Evolutionary conservation across 257 asterid species (phyloP).

Genomic region (Henckelia pumila): DNA sequence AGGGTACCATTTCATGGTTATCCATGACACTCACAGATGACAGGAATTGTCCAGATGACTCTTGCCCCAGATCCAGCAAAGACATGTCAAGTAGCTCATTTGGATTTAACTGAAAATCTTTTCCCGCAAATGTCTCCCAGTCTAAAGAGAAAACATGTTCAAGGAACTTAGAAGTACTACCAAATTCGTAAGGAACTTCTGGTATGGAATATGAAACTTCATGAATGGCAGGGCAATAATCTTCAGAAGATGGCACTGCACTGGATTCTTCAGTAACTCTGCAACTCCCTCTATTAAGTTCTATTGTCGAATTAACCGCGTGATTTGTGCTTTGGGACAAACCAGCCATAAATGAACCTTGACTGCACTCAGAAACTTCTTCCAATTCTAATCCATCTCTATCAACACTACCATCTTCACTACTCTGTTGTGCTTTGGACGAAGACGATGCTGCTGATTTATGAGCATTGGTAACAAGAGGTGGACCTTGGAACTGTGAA

Average conservation of each 20-base stretch:
- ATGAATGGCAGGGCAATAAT: constrained; percentile 40
- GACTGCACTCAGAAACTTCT: constrained; percentile 91
- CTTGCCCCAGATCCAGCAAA: constrained; percentile 52
- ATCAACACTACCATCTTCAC: constrained; percentile 59
- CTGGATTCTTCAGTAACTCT: constrained; percentile 43
- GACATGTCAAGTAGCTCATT: constrained; percentile 61
- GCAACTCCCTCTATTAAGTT: constrained; percentile 39
- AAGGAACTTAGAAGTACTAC: constrained; percentile 37
- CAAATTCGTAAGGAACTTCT: constrained; percentile 47
- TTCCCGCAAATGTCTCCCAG: constrained; percentile 52
- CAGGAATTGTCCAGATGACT: constrained; percentile 46
- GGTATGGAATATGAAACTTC: constrained; percentile 41
- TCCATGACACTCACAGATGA: constrained; percentile 39
- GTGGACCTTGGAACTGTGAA: constrained; percentile 67
- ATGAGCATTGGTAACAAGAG: constrained; percentile 42
- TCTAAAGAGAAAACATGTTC: constrained; percentile 55
- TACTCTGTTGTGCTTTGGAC: constrained; percentile 64
- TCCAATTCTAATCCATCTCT: constrained; percentile 57
- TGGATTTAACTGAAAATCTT: constrained; percentile 61
- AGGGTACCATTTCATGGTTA: constrained; percentile 32
- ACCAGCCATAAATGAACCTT: constrained; percentile 51
- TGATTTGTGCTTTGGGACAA: constrained; percentile 55
- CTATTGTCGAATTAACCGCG: constrained; percentile 31
- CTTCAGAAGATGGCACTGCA: constrained; percentile 40
- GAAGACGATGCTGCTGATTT: constrained; percentile 61